phyloP scores from a whole-genome alignment of 768 basidiomycete species.

The Kwoniella mangroviensis region DNA sequence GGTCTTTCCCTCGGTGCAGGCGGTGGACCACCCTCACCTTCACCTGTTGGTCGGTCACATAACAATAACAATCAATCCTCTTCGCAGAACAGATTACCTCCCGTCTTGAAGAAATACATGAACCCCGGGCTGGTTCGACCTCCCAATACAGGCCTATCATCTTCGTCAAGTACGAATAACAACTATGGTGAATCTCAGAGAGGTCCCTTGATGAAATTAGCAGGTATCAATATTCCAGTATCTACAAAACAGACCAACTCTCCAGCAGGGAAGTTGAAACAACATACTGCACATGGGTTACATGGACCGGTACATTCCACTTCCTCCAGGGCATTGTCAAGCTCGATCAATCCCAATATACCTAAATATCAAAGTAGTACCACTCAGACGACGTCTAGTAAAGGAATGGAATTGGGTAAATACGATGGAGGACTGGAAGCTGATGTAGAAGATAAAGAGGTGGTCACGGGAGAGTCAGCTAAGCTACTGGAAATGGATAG shows the following conservation, averaged over 20 bases:
- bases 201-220: constrained; percentile 53
- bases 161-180: constrained; percentile 6
- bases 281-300: constrained; percentile 57
- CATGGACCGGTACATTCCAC: constrained; percentile 59
- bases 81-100: constrained; percentile 42
- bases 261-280: constrained; percentile 33
- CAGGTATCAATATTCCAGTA: constrained; percentile 50
- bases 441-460: constrained; percentile 70
- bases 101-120: constrained; percentile 53
- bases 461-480: constrained; percentile 76
- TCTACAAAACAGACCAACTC: constrained; percentile 21
- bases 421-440: constrained; percentile 98
- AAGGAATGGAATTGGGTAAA: constrained; percentile 63
- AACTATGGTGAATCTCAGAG: constrained; percentile 33
- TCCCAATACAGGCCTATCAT: constrained; percentile 44
- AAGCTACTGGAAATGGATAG: constrained; percentile 83
- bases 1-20: constrained; percentile 25
- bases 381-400: constrained; percentile 4
- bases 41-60: constrained; percentile 17
- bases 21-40: constrained; percentile 23
- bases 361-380: constrained; percentile 17
- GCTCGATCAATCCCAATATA: constrained; percentile 29
- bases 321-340: constrained; percentile 40
- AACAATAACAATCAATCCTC: constrained; percentile 4
- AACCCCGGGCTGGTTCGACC: constrained; percentile 51